Base-by-base conservation (phyloP, 768 basidiomycete species). In the Leccinum imitatum region DNA sequence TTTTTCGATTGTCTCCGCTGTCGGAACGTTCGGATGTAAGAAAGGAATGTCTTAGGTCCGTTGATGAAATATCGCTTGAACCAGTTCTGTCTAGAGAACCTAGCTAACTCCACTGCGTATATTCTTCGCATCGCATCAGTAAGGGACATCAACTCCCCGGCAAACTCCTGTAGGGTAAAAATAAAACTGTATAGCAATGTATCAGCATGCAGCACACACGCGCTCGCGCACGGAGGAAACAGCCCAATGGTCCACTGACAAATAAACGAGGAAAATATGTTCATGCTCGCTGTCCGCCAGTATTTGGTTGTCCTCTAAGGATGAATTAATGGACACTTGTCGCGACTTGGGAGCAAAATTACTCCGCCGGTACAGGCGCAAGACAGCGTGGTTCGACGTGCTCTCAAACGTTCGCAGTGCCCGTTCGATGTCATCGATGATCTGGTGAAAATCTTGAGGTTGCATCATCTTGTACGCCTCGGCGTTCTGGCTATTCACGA, bases 141-240 rank as follows among this genome's bases (percentile, higher is more conserved):
- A 11, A 98, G 84, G 19, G 85, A 86, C 33, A 89, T 79, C 54
- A 96, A 74, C 72, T 98, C 96, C 59, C 83, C 79, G 8, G 92
- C 84, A 70, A 98, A 98, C 70, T 98, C 97, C 74, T 99, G 94
- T 48, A 98, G 72, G 0, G 94, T 96, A 75, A 98, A 99, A 63
- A 97, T 90, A 75, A 96, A 98, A 78, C 95, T 97, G 63, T 25
- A 52, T 27, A 51, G 37, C 50, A n/a, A 30, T 50, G 14, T 50
- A 46, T 72, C 57, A 73, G 57, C 3, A 51, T 3, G 23, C 41
- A 48, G 14, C 8, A 17, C 17, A 52, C 17, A 17, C 7, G 44
- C 44, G 44, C 19, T 46, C 44, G 19, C 19, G 44, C 44, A 46
- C 44, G 19, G 44, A 46, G 11, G 13, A 25, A 58, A 58, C 3